phyloP scores from a whole-genome alignment of 257 asterid genomes.

The Haberlea rhodopensis region DNA sequence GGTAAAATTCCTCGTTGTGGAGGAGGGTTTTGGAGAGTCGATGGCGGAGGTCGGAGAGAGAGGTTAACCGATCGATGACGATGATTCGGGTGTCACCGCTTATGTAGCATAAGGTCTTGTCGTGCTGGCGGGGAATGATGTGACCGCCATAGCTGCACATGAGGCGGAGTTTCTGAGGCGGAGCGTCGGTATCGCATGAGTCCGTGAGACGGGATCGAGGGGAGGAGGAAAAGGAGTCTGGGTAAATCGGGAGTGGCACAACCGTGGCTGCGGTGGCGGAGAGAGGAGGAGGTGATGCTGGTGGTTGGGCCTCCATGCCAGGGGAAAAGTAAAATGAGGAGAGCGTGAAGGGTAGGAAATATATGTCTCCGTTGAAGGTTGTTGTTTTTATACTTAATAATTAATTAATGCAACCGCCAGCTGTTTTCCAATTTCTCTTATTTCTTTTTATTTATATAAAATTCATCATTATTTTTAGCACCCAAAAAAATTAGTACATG shows the following conservation, averaged over 20 bases:
- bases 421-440: not conserved
- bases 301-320: slow-evolving; percentile 43
- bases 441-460: too few relatives aligned
- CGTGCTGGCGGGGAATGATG: slow-evolving; percentile 77
- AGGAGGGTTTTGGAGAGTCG: slow-evolving; percentile 66
- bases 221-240: slow-evolving; percentile 47
- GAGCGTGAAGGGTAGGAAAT: not conserved
- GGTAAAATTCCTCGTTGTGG: slow-evolving; percentile 49
- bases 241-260: slow-evolving; percentile 11
- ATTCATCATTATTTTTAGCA: too few relatives aligned
- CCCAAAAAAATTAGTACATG: too few relatives aligned
- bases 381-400: not conserved
- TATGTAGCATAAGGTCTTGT: slow-evolving; percentile 67
- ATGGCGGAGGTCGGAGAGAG: slow-evolving; percentile 52
- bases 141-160: slow-evolving; percentile 84
- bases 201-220: slow-evolving; percentile 46
- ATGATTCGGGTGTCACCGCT: slow-evolving; percentile 84
- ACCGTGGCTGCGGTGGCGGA: slow-evolving; percentile 19
- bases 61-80: slow-evolving; percentile 50
- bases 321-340: not conserved
- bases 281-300: slow-evolving; percentile 28
- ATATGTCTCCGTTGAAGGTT: not conserved
- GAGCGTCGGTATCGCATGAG: slow-evolving; percentile 50
- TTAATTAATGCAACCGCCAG: not conserved
- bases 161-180: slow-evolving; percentile 62